Percentiles rank a stretch among this genome's conserved stretches.
Conservation (phyloP, 805 yeast genomes). For the Kodamaea hsintzibuensis region DNA sequence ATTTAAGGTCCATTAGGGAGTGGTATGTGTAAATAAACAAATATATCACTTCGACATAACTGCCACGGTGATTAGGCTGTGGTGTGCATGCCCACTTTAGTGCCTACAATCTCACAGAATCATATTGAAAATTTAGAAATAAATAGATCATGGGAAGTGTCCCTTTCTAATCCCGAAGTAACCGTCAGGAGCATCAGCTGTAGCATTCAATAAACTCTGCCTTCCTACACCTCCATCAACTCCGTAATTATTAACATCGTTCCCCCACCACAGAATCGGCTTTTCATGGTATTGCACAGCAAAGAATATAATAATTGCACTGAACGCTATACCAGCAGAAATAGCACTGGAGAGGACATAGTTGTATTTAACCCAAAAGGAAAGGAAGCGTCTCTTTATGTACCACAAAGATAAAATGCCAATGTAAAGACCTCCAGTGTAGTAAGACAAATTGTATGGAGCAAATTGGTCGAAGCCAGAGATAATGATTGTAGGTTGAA, state of each 20-base stretch:
- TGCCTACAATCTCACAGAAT: no score
- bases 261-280: conserved; percentile 34
- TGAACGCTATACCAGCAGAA: conserved; percentile 36
- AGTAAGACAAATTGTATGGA: conserved; percentile 35
- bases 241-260: conserved; percentile 31
- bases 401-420: conserved; percentile 29
- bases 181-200: conserved; percentile 29
- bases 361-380: conserved; percentile 41
- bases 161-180: conserved; percentile 40
- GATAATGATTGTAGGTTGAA: conserved; percentile 35
- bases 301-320: conserved; percentile 37
- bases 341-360: conserved; percentile 32
- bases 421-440: conserved; percentile 30
- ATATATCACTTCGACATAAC: no score
- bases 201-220: conserved; percentile 17
- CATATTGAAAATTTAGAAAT: no score
- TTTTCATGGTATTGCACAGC: conserved; percentile 36
- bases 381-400: conserved; percentile 26
- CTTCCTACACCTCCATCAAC: conserved; percentile 27
- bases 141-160: conserved; percentile 19
- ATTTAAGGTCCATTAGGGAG: no score
- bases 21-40: no score
- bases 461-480: conserved; percentile 34
- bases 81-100: no score
- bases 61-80: no score